Percentiles rank a stretch among this genome's conserved stretches.
phyloP scores from a whole-genome alignment of 352 stramenopile genomes.

The Phytophthora brassicae region DNA sequence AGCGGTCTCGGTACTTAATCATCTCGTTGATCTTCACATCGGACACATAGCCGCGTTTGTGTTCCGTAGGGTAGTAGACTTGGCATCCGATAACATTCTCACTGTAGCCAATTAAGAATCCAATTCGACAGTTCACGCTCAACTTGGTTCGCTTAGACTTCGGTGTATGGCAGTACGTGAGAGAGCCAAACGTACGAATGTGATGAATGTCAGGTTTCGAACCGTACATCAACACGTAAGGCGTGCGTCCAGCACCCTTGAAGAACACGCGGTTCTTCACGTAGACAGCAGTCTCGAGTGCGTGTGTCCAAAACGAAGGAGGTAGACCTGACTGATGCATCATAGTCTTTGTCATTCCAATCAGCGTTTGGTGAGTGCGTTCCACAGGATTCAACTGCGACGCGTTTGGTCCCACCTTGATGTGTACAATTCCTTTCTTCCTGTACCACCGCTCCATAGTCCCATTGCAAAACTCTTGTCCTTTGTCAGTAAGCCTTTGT shows the following conservation, averaged over 20 bases:
- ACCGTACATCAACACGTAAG: not conserved
- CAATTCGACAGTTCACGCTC: constrained; percentile 2
- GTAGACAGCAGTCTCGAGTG: not conserved
- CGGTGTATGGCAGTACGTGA: not conserved
- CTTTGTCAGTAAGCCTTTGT: constrained; percentile 16
- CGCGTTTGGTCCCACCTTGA: not conserved
- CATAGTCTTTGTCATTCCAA: constrained; percentile 14
- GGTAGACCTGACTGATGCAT: constrained; percentile 3
- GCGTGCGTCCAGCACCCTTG: not conserved
- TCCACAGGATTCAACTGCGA: constrained; percentile 2
- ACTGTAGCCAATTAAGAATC: constrained; percentile 10
- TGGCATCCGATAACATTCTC: constrained; percentile 13
- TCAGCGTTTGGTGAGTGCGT: no score
- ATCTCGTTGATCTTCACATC: constrained; percentile 17
- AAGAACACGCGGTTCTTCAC: not conserved
- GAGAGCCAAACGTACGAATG: not conserved
- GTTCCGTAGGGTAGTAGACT: constrained; percentile 9
- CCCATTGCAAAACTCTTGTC: constrained; percentile 8
- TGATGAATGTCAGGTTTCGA: not conserved
- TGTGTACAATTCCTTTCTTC: constrained; percentile 9
- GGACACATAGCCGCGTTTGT: constrained; percentile 10
- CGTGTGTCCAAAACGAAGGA: constrained; percentile 2
- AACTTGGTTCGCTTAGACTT: not conserved
- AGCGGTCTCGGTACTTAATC: constrained; percentile 15
- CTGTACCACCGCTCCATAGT: constrained; percentile 5